Base-by-base conservation (phyloP, 1,284 basidiomycete species). In the Porogramme epimiltina region DNA sequence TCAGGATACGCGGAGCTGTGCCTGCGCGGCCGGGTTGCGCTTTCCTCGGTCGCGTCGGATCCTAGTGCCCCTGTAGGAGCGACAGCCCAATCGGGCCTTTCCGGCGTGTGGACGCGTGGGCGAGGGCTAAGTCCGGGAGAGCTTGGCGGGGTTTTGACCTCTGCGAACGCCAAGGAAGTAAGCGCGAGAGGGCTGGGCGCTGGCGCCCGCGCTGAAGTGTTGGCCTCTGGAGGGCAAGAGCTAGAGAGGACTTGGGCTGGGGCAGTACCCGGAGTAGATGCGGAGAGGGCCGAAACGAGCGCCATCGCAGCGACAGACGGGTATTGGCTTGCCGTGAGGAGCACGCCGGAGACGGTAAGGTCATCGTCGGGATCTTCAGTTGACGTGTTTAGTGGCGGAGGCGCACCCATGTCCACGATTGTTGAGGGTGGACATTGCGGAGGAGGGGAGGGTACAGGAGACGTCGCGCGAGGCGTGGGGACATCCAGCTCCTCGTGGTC, bases 81-180 rank as follows among this genome's bases (percentile, higher is more conserved):
- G n/a, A 56, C 36, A 2, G 54, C 54, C 54, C 54, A 56, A 37
- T 56, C 54, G 1, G 54, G 54, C 3, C 51, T 37, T 23, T 56
- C 47, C n/a, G 34, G 43, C 3, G 54, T 52, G 16, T 56, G 54
- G 28, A 39, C 36, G 13, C 54, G 50, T 3, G 22, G 19, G 28
- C 45, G 42, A 19, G 22, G 28, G 15, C 18, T 18, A 39, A 4
- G 28, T n/a, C 41, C n/a, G 5, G 31, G 25, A 10, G 4, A 15
- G 20, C 9, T 6, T 13, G 9, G 3, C 34, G 25, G 16, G 9
- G 19, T 26, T 28, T 11, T 24, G 16, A 2, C 18, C 11, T 16
- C 38, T 31, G 43, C 9, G 33, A 20, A n/a, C n/a, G n/a, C n/a
- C n/a, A n/a, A n/a, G n/a, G n/a, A n/a, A n/a, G n/a, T n/a, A n/a